These are phyloP conservation scores for Neophaeococcomyces mojaviensis DNA, from an alignment of 2,329 filamentous ascomycete genomes.

Conservation along the genomic window DNA sequence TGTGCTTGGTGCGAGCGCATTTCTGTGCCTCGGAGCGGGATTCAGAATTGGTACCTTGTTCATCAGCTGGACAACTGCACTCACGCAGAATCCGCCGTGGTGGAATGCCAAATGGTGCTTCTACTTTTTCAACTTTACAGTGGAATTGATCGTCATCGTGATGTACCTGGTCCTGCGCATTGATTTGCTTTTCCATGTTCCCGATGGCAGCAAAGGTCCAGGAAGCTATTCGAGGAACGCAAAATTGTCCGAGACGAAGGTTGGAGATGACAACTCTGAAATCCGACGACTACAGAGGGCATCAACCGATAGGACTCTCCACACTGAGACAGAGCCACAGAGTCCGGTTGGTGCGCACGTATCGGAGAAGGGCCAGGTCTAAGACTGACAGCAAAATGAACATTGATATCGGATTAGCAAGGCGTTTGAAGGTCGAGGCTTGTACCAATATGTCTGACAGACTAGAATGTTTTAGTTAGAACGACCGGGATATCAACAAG, in stretches of 20 bases:
- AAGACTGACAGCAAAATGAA: no score
- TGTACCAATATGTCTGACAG: no score
- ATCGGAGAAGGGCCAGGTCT: no score
- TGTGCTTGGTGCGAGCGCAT: slow-evolving; percentile 48
- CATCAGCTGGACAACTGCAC: slow-evolving; percentile 40
- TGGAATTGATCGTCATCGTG: slow-evolving; percentile 64
- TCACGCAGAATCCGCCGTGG: slow-evolving; percentile 51
- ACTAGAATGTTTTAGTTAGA: no score
- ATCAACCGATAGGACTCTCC: neutral
- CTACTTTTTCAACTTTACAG: slow-evolving; percentile 69
- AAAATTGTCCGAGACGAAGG: neutral
- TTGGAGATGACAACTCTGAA: neutral
- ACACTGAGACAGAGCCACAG: no score
- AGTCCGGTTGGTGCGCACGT: no score
- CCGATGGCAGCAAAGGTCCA: slow-evolving; percentile 57
- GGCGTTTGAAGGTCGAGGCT: no score
- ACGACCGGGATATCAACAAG: no score
- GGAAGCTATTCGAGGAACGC: slow-evolving; percentile 36
- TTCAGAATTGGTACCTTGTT: slow-evolving; percentile 59
- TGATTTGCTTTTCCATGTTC: slow-evolving; percentile 68
- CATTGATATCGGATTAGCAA: no score
- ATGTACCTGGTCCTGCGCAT: slow-evolving; percentile 61
- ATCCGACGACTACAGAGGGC: neutral
- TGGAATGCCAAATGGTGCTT: slow-evolving; percentile 66
- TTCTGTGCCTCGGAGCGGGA: slow-evolving; percentile 61